These are phyloP conservation scores for Lachnellula hyalina DNA, from an alignment of 2,329 filamentous ascomycete genomes.

Conservation along the genomic window DNA sequence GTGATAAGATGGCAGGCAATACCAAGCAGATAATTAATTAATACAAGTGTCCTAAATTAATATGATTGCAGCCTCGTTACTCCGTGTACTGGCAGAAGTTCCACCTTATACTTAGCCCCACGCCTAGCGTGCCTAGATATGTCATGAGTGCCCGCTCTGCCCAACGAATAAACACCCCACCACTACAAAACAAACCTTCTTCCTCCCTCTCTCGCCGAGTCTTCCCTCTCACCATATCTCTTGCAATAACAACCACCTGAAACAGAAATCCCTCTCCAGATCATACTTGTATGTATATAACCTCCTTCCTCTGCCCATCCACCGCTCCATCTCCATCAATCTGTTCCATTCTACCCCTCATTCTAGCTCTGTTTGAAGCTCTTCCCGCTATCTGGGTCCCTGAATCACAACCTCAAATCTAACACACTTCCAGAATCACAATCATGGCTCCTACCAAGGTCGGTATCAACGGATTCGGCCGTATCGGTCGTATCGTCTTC, in stretches of 20 bases:
- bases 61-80: background rate
- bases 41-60: too few relatives aligned
- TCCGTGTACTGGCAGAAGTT: background rate
- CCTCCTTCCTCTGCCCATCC: background rate
- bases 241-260: slow-evolving; percentile 13
- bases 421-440: slow-evolving; percentile 12
- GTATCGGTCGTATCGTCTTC: slow-evolving; percentile 99
- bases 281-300: slow-evolving; percentile 17
- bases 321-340: background rate
- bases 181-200: slow-evolving; percentile 4
- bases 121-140: background rate
- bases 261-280: background rate
- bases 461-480: slow-evolving; percentile 99
- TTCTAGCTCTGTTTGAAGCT: slow-evolving; percentile 7
- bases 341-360: background rate
- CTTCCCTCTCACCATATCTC: slow-evolving; percentile 7
- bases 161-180: slow-evolving; percentile 15
- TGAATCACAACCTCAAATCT: background rate
- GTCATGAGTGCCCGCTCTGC: slow-evolving; percentile 7
- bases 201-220: slow-evolving; percentile 5
- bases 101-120: slow-evolving; percentile 1
- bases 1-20: background rate
- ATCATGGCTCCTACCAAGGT: slow-evolving; percentile 62
- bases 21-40: background rate
- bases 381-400: background rate